Percentiles rank a stretch among this genome's conserved stretches.
phyloP scores from a whole-genome alignment of 2,329 filamentous ascomycete species.

The Penicillium sp. region DNA sequence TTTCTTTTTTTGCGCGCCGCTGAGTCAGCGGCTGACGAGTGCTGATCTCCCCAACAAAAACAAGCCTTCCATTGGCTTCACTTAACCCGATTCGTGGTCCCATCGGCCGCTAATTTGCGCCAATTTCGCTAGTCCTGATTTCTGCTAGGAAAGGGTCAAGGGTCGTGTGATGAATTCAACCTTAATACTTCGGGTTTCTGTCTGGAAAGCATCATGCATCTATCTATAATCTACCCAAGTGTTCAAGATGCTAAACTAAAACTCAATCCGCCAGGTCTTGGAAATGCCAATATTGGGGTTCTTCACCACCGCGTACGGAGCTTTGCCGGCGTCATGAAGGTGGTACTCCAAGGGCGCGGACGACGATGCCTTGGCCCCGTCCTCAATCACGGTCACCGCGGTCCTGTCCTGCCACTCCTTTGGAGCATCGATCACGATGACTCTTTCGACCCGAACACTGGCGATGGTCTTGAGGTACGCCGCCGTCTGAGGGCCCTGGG shows the following conservation, averaged over 20 bases:
- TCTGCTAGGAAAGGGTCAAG: not conserved
- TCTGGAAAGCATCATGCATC: not conserved
- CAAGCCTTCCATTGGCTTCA: conserved; percentile 7
- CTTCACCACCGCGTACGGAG: conserved; percentile 67
- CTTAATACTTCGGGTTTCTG: not conserved
- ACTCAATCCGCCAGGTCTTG: conserved; percentile 67
- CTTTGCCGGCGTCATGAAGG: conserved; percentile 57
- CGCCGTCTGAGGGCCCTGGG: conserved; percentile 66
- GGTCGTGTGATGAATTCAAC: not conserved
- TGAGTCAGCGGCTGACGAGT: conserved; percentile 19
- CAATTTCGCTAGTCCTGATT: conserved; percentile 1
- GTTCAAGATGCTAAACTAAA: conserved; percentile 35
- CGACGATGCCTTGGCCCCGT: conserved; percentile 49
- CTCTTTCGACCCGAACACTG: conserved; percentile 78
- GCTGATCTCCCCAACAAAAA: conserved; percentile 11
- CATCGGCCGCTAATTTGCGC: not conserved
- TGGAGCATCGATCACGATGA: conserved; percentile 82
- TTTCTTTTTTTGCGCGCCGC: conserved; percentile 15
- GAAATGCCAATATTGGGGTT: conserved; percentile 67
- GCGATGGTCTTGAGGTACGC: conserved; percentile 80
- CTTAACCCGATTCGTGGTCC: conserved; percentile 3
- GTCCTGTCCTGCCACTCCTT: conserved; percentile 69
- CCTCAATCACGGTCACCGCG: conserved; percentile 56
- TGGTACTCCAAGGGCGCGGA: conserved; percentile 64
- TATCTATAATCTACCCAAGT: conserved; percentile 7